A percentile compares a stretch with the other conserved stretches of the same genome.
phyloP scores from a whole-genome alignment of 768 basidiomycete genomes.

The Serendipita sp. region DNA sequence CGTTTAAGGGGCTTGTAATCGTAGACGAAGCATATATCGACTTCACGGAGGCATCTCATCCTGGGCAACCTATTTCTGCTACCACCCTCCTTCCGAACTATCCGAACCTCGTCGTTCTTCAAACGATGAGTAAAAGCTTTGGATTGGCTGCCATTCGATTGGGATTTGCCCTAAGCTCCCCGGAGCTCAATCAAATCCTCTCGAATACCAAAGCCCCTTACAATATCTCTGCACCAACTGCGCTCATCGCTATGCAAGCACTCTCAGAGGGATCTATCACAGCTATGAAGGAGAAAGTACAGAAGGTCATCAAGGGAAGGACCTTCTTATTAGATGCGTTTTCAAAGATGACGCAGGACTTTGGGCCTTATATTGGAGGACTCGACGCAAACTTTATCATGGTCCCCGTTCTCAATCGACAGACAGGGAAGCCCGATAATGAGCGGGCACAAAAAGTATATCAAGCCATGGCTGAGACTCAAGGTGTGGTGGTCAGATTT shows the following conservation, averaged over 20 bases:
- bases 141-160: slow-evolving; percentile 95
- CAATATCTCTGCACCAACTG: slow-evolving; percentile 85
- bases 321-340: slow-evolving; percentile 33
- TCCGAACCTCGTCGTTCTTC: slow-evolving; percentile 83
- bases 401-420: slow-evolving; percentile 48
- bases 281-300: slow-evolving; percentile 48
- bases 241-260: slow-evolving; percentile 63
- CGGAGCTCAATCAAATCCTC: slow-evolving; percentile 77
- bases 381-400: slow-evolving; percentile 86
- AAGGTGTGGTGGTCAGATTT: slow-evolving; percentile 80
- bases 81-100: slow-evolving; percentile 60
- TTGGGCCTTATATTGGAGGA: slow-evolving; percentile 58
- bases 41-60: slow-evolving; percentile 34
- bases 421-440: slow-evolving; percentile 17
- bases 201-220: slow-evolving; percentile 96
- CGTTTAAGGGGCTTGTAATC: slow-evolving; percentile 80
- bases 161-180: slow-evolving; percentile 79
- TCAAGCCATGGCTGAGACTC: slow-evolving; percentile 64
- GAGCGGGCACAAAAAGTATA: slow-evolving; percentile 39
- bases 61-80: slow-evolving; percentile 37
- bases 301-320: slow-evolving; percentile 36
- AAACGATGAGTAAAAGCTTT: slow-evolving; percentile 92
- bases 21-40: slow-evolving; percentile 98
- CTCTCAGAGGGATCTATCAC: slow-evolving; percentile 48
- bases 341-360: slow-evolving; percentile 25